Evolutionary conservation across 176 grass and related monocot genomes (phyloP).

Genomic region (Ensete ventricosum): DNA sequence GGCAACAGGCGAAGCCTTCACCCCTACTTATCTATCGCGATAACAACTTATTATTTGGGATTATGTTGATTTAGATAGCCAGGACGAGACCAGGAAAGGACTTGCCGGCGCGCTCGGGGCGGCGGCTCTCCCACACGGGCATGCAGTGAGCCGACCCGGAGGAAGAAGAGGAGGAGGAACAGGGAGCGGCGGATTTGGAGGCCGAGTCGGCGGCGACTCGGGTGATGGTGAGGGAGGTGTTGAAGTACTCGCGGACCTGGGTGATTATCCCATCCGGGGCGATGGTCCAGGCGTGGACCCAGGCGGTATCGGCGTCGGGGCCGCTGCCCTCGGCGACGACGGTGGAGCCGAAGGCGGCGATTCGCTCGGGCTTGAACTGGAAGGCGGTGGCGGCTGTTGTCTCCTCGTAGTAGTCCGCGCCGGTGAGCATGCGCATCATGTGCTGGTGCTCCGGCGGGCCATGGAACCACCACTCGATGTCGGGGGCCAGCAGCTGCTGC

Average conservation of each 20-base stretch:
- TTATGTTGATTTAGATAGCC: slow-evolving; percentile 31
- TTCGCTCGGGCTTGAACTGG: slow-evolving; percentile 33
- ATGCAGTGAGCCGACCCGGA: slow-evolving; percentile 9
- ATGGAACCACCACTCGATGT: slow-evolving; percentile 98
- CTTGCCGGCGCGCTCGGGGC: slow-evolving; percentile 32
- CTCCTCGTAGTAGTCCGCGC: slow-evolving; percentile 16
- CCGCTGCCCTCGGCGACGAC: slow-evolving; percentile 69
- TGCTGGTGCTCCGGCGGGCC: slow-evolving; percentile 71
- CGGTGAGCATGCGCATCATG: slow-evolving; percentile 83
- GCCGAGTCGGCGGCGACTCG: slow-evolving; percentile 24
- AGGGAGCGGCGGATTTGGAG: too few species aligned
- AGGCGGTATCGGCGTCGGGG: slow-evolving; percentile 23
- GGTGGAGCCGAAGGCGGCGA: slow-evolving; percentile 60
- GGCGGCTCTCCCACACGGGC: slow-evolving; percentile 59
- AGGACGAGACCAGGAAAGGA: slow-evolving; percentile 75
- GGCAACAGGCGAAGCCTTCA: background rate
- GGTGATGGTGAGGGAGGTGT: slow-evolving; percentile 73
- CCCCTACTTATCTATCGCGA: background rate
- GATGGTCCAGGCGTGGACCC: slow-evolving; percentile 91
- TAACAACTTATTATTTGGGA: background rate
- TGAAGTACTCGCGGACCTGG: slow-evolving; percentile 80
- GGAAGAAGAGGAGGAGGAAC: background rate
- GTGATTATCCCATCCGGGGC: slow-evolving; percentile 68
- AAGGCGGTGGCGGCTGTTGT: slow-evolving; percentile 19
- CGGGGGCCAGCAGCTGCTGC: slow-evolving; percentile 56